Evolutionary conservation across 2,329 filamentous ascomycete species (phyloP).

Genomic region (Fusarium poae): DNA sequence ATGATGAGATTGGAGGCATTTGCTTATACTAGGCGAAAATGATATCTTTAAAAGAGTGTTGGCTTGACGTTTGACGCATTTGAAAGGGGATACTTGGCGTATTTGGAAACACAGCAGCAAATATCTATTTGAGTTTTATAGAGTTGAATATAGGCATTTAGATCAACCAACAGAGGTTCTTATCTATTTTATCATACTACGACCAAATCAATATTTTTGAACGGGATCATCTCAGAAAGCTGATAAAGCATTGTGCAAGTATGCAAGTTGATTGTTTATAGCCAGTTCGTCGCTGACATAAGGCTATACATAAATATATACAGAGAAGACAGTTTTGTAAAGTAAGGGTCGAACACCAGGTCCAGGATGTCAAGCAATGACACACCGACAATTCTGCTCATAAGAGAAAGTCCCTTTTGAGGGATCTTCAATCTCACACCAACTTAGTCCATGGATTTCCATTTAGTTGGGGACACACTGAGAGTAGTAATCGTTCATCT

Average conservation of each 20-base stretch:
- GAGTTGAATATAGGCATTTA: neutral
- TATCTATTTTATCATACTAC: neutral
- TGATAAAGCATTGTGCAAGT: conserved; percentile 4
- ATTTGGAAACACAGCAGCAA: conserved; percentile 13
- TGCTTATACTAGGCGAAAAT: conserved; percentile 62
- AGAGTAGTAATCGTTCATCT: conserved; percentile 46
- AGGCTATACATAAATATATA: conserved; percentile 43
- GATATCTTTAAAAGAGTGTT: neutral
- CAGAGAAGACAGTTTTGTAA: conserved; percentile 37
- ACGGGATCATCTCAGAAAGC: neutral
- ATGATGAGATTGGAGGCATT: conserved; percentile 79
- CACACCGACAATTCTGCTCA: conserved; percentile 26
- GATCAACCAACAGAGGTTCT: neutral
- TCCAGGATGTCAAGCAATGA: conserved; percentile 25
- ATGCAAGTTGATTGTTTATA: conserved; percentile 30
- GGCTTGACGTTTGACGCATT: neutral
- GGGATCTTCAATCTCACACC: conserved; percentile 1
- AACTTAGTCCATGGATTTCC: conserved; percentile 12
- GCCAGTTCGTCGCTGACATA: conserved; percentile 18
- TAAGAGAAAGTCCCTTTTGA: conserved; percentile 6
- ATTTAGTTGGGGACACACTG: conserved; percentile 46
- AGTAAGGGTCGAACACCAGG: conserved; percentile 35
- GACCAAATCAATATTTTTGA: neutral
- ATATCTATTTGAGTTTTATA: neutral
- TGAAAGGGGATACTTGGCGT: neutral